Base-by-base conservation (phyloP, 495 filamentous ascomycete species). In the Hypoxylon trugodes region DNA sequence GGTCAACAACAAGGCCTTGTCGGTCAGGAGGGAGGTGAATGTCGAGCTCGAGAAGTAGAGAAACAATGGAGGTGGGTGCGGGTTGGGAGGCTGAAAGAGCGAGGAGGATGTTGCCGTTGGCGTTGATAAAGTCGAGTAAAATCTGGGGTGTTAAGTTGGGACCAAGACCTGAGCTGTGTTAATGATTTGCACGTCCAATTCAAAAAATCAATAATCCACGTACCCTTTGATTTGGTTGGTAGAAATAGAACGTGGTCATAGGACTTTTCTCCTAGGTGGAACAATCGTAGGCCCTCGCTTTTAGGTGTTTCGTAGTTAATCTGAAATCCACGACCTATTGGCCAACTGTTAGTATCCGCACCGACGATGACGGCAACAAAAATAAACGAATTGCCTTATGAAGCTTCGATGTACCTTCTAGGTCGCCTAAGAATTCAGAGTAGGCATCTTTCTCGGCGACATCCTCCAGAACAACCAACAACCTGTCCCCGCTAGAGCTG, bases 161-260 rank as follows among this genome's bases (percentile, higher is more conserved):
- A 26, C 95, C 95, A 51, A 96, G 87, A 36, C 91, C 91, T 95
- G 33, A 12, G 30, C 18, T 54, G 18, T 50, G 69, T 79, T 68
- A 79, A 76, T 74, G n/a, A n/a, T 66, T 66, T 18, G 25, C 13
- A 56, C 41, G 7, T 12, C 25, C 46, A 5, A 43, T 8, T 0
- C 9, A 10, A 10, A 38, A 3, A 28, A 37, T 16, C 7, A 33
- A 12, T 15, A 16, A 26, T 15, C 12, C 43, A 70, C 67, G n/a
- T 73, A 92, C 91, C 93, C 82, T 97, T 98, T 3, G 90, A 86
- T 76, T 90, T 94, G 13, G 89, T 82, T 19, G 95, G 95, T 25
- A 98, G 85, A 58, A 98, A 82, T 47, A 98, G 74, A 47, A 97
- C 76, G 70, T 98, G 94, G 79, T 97, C 95, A 74, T 93, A 97